Base-by-base conservation (phyloP, 2,329 filamentous ascomycete genomes). In the Fusarium solani-melongenae region DNA sequence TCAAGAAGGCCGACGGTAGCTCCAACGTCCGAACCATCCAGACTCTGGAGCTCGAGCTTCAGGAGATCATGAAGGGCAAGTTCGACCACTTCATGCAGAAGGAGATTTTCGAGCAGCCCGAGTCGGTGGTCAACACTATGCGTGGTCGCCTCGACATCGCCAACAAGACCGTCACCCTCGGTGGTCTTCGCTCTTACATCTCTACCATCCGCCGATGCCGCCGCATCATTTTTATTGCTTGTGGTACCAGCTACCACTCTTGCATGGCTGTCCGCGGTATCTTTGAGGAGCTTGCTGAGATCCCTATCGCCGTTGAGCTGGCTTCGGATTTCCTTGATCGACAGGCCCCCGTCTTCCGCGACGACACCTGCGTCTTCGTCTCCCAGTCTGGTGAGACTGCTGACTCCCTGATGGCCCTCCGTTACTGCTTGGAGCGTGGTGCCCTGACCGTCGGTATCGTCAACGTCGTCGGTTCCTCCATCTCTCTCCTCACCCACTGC, bases 31-130 rank as follows among this genome's bases (percentile, higher is more conserved):
- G 96, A 83, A 94, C 94, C 79, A 99, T 99, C 83, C 96, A 99
- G 90, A 99, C 96, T 64, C 91, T 99, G 65, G 96, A 99, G 89
- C 93, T 99, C 59, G 95, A 99, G 89, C 92, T 99, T 75, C 96
- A 99, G 88, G 95, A 99, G 88, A 99, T 99, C 86, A 99, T 99
- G 96, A 99, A 99, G 92, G 96, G 96, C 85, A 97, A 96, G 83
- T 99, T 98, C 86, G 96, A 99, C 84, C 96, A 99, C 88, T 99
- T 98, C 89, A 99, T 99, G 96, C 96, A 99, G 85, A 99, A 99
- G 91, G 96, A 99, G 85, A 99, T 99, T 81, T 99, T 99, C 84
- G 96, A 99, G 89, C 96, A 99, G 88, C 96, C 96, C 81, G 96
- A 99, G 87, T 99, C 96, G 15, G 94, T 99, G 71, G 92, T 99